Evolutionary conservation across 1,284 basidiomycete species (phyloP), one percentile per base, ranked within the genome.

Genomic region (Trametes polyzona): DNA sequence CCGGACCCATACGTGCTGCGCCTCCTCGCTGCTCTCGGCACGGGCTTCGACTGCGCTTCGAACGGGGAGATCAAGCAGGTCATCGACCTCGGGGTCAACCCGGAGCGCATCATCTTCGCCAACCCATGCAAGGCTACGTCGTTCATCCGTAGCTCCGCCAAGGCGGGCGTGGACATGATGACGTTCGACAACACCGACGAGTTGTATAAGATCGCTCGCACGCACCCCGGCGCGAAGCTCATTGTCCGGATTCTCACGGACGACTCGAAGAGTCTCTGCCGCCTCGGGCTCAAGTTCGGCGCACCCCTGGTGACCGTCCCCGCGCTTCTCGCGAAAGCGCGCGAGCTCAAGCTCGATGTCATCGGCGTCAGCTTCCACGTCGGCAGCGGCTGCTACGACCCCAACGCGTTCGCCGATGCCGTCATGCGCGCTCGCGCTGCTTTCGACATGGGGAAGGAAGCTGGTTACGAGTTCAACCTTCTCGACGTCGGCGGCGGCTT

Each of bases 181-280:
- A 98, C 96, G 0, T 99, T 99, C 70, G 97, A 99, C 78, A 99
- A 99, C 75, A 84, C 84, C 48, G 97, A 99, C 76, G 97, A 99
- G 73, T 80, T 99, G n/a, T 83, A 93, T 84, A 99, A 99, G 78
- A 87, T 99, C 64, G 88, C 92, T 43, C 87, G 90, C 43, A 80
- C 83, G 17, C 88, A 96, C 72, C 93, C 95, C 0, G 68, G 74
- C 42, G 95, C 96, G 39, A 91, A 93, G 75, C 85, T 98, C 51
- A 89, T 99, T 63, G 78, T 98, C 27, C 93, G 96, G 61, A 98
- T 99, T 72, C 81, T 99, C 44, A 96, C 96, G 17, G 97, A 99
- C 75, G 97, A 99, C 74, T 94, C 93, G 46, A 97, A 95, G 78
- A 93, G 90, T 62, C 78, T 97, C 14, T 98, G 96, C 74, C 88